phyloP scores from a whole-genome alignment of 106 monocot genomes.

The Dioscorea dumetorum region DNA sequence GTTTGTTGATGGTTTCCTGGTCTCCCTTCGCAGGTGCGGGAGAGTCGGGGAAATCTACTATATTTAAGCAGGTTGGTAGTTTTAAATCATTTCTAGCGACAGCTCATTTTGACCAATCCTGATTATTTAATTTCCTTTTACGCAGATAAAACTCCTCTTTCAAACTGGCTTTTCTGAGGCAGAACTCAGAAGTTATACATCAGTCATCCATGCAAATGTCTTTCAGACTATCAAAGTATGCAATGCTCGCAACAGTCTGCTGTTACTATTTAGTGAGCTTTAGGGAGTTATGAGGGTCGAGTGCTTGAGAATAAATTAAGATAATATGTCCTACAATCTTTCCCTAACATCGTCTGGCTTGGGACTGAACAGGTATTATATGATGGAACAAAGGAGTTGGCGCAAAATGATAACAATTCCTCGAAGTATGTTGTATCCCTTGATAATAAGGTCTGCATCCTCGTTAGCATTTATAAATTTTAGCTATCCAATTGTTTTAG shows the following conservation, averaged over 20 bases:
- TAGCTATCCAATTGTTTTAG: no score
- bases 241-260: constrained; percentile 80
- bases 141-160: constrained; percentile 95
- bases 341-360: constrained; percentile 2
- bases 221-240: constrained; percentile 99
- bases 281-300: constrained; percentile 10
- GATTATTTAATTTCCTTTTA: constrained; percentile 3
- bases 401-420: constrained; percentile 54
- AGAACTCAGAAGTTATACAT: constrained; percentile 80
- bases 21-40: constrained; percentile 61
- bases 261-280: constrained; percentile 37
- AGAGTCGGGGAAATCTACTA: constrained; percentile 98
- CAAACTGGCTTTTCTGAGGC: constrained; percentile 91
- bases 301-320: neutral
- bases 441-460: constrained; percentile 76
- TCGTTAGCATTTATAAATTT: neutral
- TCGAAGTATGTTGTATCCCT: constrained; percentile 69
- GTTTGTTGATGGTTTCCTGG: neutral
- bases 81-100: neutral
- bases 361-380: constrained; percentile 57
- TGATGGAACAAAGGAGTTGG: constrained; percentile 88
- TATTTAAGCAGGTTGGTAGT: constrained; percentile 85
- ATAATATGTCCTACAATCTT: neutral
- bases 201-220: constrained; percentile 95
- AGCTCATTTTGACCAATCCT: constrained; percentile 2